These are phyloP conservation scores for Rhipidocladum racemiflorum DNA, from an alignment of 176 grass and related monocot genomes.

Conservation along the genomic window DNA sequence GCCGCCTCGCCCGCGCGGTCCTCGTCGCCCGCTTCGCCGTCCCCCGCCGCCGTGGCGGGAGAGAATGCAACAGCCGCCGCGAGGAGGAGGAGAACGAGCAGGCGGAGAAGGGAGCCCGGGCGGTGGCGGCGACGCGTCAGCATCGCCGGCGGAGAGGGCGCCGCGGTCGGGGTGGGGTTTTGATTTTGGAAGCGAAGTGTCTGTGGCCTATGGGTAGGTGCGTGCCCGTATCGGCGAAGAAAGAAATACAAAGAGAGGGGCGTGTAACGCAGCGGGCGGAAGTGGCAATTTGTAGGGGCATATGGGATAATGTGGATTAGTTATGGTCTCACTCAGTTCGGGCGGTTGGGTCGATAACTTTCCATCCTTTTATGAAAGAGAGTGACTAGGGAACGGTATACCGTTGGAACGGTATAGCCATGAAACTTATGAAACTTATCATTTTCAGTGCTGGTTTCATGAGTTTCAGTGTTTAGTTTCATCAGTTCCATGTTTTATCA, in stretches of 20 bases:
- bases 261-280: background rate
- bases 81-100: constrained; percentile 25
- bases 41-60: background rate
- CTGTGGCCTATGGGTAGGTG: background rate
- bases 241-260: background rate
- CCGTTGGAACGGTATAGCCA: too few relatives aligned
- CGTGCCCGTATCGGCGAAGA: constrained; percentile 31
- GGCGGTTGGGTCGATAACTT: too few relatives aligned
- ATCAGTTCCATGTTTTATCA: too few relatives aligned
- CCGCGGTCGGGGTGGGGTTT: constrained; percentile 33
- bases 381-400: too few relatives aligned
- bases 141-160: constrained; percentile 41
- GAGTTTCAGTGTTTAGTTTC: too few relatives aligned
- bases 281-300: background rate
- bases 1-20: constrained; percentile 28
- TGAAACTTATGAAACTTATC: too few relatives aligned
- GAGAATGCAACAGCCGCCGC: constrained; percentile 23
- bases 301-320: background rate
- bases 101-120: background rate
- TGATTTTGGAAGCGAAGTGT: constrained; percentile 18
- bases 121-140: constrained; percentile 41
- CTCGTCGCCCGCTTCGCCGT: constrained; percentile 1
- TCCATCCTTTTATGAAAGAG: too few relatives aligned
- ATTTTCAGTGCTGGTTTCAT: too few relatives aligned
- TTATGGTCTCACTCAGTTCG: too few relatives aligned